Evolutionary conservation across 2,329 filamentous ascomycete genomes (phyloP).

Genomic region (Paecilomyces sp.): DNA sequence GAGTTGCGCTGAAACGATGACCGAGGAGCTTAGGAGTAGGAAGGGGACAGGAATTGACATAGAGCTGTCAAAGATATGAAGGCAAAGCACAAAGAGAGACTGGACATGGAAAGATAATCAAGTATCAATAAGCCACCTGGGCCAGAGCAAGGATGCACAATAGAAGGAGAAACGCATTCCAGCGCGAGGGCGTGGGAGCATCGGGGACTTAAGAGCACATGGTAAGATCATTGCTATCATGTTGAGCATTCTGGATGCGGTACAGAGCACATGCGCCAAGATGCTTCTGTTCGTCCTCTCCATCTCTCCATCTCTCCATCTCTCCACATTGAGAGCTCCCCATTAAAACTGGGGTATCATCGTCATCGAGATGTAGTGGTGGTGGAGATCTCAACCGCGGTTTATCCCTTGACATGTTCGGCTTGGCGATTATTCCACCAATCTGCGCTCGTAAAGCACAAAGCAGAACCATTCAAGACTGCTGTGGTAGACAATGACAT

Average conservation of each 20-base stretch:
- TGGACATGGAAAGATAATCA: background rate
- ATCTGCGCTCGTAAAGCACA: background rate
- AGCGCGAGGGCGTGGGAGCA: background rate
- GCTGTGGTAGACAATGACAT: background rate
- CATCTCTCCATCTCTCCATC: background rate
- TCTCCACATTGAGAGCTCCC: background rate
- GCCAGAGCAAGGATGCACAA: background rate
- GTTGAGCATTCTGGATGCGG: background rate
- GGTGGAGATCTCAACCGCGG: background rate
- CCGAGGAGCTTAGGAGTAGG: background rate
- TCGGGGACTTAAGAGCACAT: background rate
- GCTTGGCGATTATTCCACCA: background rate
- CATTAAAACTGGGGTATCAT: background rate
- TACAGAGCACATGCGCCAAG: background rate
- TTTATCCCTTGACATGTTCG: background rate
- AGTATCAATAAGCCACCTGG: background rate
- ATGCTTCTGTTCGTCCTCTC: background rate
- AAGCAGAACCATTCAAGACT: background rate
- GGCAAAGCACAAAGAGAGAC: background rate
- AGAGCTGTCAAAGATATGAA: background rate
- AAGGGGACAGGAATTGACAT: background rate
- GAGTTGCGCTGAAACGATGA: background rate
- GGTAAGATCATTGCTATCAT: background rate
- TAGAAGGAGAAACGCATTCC: background rate
- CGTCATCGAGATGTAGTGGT: background rate